Evolutionary conservation across 2,329 filamentous ascomycete genomes (phyloP).

Genomic region (Raffaelea albimanens): DNA sequence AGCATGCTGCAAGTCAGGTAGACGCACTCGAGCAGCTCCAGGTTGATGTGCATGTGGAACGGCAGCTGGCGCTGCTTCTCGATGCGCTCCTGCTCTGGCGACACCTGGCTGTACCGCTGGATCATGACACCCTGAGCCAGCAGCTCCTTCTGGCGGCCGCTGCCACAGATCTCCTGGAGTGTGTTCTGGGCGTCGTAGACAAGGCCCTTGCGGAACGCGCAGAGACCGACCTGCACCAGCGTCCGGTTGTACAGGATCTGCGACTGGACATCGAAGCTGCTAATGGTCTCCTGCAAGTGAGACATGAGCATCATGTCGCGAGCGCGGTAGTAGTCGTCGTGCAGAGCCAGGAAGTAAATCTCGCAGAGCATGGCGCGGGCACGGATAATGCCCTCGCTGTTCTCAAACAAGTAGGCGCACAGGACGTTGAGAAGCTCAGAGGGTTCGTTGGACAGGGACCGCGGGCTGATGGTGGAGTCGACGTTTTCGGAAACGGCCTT

Average conservation of each 20-base stretch:
- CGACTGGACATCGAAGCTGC: slow-evolving; percentile 90
- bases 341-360: slow-evolving; percentile 95
- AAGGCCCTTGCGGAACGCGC: slow-evolving; percentile 92
- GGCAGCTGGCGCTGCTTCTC: slow-evolving; percentile 96
- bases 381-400: slow-evolving; percentile 92
- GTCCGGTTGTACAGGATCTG: slow-evolving; percentile 99
- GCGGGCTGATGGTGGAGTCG: slow-evolving; percentile 74
- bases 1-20: slow-evolving; percentile 99
- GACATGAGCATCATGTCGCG: slow-evolving; percentile 99
- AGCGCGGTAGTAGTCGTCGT: slow-evolving; percentile 96
- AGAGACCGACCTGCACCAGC: slow-evolving; percentile 93
- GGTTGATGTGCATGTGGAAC: slow-evolving; percentile 99
- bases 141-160: slow-evolving; percentile 93
- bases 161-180: slow-evolving; percentile 95
- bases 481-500: slow-evolving; percentile 61
- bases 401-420: slow-evolving; percentile 87
- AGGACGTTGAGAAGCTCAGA: slow-evolving; percentile 71
- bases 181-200: slow-evolving; percentile 98
- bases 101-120: slow-evolving; percentile 91
- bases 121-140: slow-evolving; percentile 97
- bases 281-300: slow-evolving; percentile 93
- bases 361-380: slow-evolving; percentile 97
- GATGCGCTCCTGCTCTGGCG: slow-evolving; percentile 92
- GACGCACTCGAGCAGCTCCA: slow-evolving; percentile 94
- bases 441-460: slow-evolving; percentile 58